Percentiles rank a stretch among this genome's conserved stretches.
phyloP scores from a whole-genome alignment of 2,329 filamentous ascomycete species.

The Ophiostoma novo-ulmi region DNA sequence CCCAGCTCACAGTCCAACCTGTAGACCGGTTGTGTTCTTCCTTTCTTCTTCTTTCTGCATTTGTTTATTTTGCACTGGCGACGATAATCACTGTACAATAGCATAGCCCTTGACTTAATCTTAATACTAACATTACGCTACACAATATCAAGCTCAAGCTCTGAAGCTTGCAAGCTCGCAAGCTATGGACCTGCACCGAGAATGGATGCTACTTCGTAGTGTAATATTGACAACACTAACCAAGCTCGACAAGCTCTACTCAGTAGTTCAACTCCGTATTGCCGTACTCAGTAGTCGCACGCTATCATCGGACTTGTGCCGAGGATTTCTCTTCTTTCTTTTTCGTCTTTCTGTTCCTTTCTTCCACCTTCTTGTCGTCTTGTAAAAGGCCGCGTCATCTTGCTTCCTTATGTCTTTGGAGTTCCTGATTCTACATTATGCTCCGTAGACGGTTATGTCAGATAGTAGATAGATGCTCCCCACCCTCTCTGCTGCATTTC shows the following conservation, averaged over 20 bases:
- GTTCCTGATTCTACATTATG: background rate
- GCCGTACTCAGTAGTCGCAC: background rate
- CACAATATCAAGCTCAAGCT: background rate
- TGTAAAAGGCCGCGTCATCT: background rate
- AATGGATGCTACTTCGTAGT: background rate
- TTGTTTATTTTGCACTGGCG: background rate
- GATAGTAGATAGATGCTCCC: background rate
- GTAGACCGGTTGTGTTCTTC: background rate
- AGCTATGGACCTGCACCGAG: background rate
- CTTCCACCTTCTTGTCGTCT: background rate
- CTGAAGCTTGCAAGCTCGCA: background rate
- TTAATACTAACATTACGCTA: background rate
- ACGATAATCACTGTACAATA: conserved; percentile 13
- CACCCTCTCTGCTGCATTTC: background rate
- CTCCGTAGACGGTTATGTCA: background rate
- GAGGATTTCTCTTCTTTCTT: background rate
- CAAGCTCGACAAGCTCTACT: conserved; percentile 7
- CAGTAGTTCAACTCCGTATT: background rate
- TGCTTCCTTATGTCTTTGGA: background rate
- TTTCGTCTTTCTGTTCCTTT: background rate
- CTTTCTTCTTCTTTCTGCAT: background rate
- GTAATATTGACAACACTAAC: background rate
- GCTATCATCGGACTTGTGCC: background rate
- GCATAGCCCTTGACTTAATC: conserved; percentile 2
- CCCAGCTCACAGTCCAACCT: conserved; percentile 22